Conservation (phyloP, 768 basidiomycete species). For the Artomyces pyxidatus region DNA sequence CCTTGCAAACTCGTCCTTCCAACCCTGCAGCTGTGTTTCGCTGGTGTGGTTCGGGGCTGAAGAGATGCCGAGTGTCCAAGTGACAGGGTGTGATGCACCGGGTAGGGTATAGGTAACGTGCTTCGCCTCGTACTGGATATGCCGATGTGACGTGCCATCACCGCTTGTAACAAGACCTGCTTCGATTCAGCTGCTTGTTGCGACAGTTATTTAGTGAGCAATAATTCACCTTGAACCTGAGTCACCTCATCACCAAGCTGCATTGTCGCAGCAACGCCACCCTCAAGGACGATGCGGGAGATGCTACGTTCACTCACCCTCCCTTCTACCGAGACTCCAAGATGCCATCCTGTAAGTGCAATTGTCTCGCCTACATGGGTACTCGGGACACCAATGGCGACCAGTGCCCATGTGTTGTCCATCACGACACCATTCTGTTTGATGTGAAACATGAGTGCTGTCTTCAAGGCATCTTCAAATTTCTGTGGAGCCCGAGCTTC, state of each 20-base stretch:
- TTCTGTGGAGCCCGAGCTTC: neutral
- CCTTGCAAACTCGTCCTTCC: neutral
- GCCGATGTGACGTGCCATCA: neutral
- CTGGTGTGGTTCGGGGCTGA: neutral
- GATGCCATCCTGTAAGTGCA: neutral
- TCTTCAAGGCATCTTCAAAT: neutral
- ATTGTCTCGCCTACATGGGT: neutral
- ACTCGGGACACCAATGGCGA: neutral
- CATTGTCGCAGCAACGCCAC: neutral
- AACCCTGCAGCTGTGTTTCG: neutral
- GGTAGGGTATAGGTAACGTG: neutral
- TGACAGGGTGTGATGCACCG: neutral
- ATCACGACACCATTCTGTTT: neutral
- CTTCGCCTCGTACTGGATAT: neutral
- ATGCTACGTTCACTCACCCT: neutral
- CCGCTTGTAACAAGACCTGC: neutral
- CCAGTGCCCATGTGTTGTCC: neutral
- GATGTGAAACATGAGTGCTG: neutral
- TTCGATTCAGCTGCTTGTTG: no score
- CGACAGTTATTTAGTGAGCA: neutral
- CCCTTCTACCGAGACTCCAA: neutral
- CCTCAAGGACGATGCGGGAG: neutral
- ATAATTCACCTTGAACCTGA: neutral
- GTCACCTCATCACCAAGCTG: neutral
- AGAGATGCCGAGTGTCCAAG: neutral